These are phyloP conservation scores for Aspergillus sojae DNA, from an alignment of 2,329 filamentous ascomycete species.

Conservation along the genomic window DNA sequence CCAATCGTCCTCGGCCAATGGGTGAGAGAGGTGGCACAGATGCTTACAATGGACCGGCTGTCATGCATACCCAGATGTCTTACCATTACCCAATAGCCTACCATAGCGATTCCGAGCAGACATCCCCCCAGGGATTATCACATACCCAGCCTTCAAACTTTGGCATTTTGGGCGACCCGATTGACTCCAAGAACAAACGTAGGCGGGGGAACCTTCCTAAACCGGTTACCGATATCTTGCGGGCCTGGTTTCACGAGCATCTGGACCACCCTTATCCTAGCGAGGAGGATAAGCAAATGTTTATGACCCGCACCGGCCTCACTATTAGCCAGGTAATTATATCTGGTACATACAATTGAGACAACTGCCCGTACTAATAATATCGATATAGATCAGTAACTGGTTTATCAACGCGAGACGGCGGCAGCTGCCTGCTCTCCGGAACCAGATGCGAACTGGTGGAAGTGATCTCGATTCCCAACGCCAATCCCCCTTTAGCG, in stretches of 20 bases:
- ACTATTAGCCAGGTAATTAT: slow-evolving; percentile 66
- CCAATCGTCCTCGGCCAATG: slow-evolving; percentile 24
- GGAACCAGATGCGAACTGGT: slow-evolving; percentile 45
- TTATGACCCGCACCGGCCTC: slow-evolving; percentile 75
- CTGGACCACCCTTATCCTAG: slow-evolving; percentile 81
- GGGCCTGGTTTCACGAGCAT: slow-evolving; percentile 78
- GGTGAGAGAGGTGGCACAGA: slow-evolving; percentile 29
- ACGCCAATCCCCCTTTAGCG: slow-evolving; percentile 40
- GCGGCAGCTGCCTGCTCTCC: slow-evolving; percentile 50
- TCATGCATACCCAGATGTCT: slow-evolving; percentile 31
- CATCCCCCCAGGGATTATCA: slow-evolving; percentile 31
- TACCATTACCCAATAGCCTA: slow-evolving; percentile 36
- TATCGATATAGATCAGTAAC: slow-evolving; percentile 49
- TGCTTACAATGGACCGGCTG: slow-evolving; percentile 24
- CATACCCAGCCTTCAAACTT: slow-evolving; percentile 40
- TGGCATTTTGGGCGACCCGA: slow-evolving; percentile 39
- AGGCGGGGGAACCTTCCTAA: slow-evolving; percentile 88
- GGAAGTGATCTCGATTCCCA: slow-evolving; percentile 32
- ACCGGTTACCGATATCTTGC: slow-evolving; percentile 79
- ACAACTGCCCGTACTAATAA: slow-evolving; percentile 2
- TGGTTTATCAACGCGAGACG: slow-evolving; percentile 57
- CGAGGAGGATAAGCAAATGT: slow-evolving; percentile 82
- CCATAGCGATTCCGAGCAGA: slow-evolving; percentile 35
- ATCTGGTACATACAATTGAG: too few relatives aligned
- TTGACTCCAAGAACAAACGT: slow-evolving; percentile 50